Evolutionary conservation across 2,329 filamentous ascomycete genomes (phyloP), one percentile per base, ranked within the genome.

Genomic region (Claviceps capensis): DNA sequence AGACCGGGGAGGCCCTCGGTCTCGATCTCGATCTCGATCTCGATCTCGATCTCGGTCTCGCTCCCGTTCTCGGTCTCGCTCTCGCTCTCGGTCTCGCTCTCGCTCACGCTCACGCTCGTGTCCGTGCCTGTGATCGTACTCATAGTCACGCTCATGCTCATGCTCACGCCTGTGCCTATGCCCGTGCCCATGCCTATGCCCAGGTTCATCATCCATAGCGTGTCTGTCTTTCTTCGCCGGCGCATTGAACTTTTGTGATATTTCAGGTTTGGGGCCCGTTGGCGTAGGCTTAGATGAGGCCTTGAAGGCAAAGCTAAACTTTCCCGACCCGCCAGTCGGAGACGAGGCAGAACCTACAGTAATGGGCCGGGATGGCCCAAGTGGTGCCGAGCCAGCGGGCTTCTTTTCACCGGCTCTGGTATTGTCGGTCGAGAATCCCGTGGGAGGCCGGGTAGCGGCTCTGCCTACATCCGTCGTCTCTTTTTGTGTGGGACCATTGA

Each of bases 301-400:
- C 65, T 96, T 96, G 67, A 97, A 88, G 1, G 89, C 88, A 65
- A 97, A 97, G 65, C 88, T 94, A 62, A 96, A 94, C 68, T 91
- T 93, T 45, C 81, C 81, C 51, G 72, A 69, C 1, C 69, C 66
- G 16, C 66, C 65, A 4, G 70, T 68, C 37, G 75, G 70, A 13
- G 69, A 64, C 9, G 69, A 64, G n/a, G 77, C 72, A n/a, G 78
- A 72, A 5, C 78, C 75, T 2, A 74, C 14, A 14, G 42, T 47
- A 14, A 47, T 11, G 4, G 50, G 36, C 19, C 53, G 53, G 9
- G 40, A 48, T 8, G 52, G 14, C 8, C 51, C n/a, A 2, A 48
- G 22, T 6, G 45, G 37, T 17, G 47, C 43, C 23, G 53, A 22
- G 4, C 57, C 54, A 4, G 45, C 38, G 13, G 44, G 22, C 45